phyloP scores from a whole-genome alignment of 106 monocot genomes.

The Allium fistulosum region DNA sequence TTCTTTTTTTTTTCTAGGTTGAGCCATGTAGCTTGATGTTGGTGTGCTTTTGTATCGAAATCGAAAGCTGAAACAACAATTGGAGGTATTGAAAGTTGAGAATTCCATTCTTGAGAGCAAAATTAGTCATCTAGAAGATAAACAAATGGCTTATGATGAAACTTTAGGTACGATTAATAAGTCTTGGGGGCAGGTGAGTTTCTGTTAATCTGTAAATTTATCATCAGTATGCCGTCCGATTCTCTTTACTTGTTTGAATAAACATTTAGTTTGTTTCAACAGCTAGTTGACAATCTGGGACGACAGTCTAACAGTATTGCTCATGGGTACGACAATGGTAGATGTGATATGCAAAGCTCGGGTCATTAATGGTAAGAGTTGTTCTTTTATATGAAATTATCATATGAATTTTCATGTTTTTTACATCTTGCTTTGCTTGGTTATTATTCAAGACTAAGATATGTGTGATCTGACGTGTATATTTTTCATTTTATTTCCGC shows the following conservation, averaged over 20 bases:
- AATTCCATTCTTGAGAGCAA: slow-evolving; percentile 59
- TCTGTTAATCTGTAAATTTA: background rate
- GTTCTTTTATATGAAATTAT: too few species aligned
- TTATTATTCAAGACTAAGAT: too few species aligned
- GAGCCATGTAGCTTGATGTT: too few species aligned
- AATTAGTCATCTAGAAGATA: slow-evolving; percentile 53
- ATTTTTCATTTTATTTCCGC: too few species aligned
- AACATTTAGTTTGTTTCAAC: slow-evolving; percentile 8
- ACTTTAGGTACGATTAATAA: slow-evolving; percentile 40
- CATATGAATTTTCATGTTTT: background rate
- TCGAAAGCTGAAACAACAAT: slow-evolving; percentile 86
- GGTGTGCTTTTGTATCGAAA: slow-evolving; percentile 90
- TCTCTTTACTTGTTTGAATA: slow-evolving; percentile 2
- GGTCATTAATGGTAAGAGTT: slow-evolving; percentile 19
- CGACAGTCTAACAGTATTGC: slow-evolving; percentile 18
- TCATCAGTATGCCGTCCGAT: slow-evolving; percentile 1
- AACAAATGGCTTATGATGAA: slow-evolving; percentile 43
- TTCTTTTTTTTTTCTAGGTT: too few species aligned
- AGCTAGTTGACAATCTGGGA: slow-evolving; percentile 65
- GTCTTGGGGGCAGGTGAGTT: slow-evolving; percentile 62
- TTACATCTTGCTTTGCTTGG: background rate
- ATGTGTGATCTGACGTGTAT: too few species aligned
- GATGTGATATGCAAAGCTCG: slow-evolving; percentile 11
- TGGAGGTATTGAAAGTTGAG: slow-evolving; percentile 85
- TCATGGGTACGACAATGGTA: slow-evolving; percentile 19